Percentiles rank a stretch among this genome's conserved stretches.
These are phyloP conservation scores for Candida coquimbonensis DNA, from an alignment of 805 yeast genomes.

Conservation along the genomic window DNA sequence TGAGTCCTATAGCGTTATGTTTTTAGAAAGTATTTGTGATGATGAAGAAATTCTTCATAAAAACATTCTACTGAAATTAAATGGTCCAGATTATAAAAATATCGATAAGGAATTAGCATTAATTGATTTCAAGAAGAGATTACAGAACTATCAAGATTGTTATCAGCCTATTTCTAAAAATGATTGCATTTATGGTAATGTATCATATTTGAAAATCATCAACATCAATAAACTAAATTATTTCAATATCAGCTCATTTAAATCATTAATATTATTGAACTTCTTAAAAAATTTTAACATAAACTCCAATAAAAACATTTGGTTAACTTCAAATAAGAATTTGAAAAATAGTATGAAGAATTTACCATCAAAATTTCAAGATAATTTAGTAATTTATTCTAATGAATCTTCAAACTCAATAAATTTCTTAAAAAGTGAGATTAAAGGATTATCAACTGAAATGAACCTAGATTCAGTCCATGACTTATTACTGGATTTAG, in stretches of 20 bases:
- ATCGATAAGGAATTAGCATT: conserved; percentile 19
- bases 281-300: conserved; percentile 17
- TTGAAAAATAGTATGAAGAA: not conserved
- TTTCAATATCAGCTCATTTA: conserved; percentile 39
- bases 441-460: not conserved
- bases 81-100: conserved; percentile 26
- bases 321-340: conserved; percentile 8
- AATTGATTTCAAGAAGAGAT: conserved; percentile 35
- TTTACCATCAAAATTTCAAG: conserved; percentile 2
- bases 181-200: conserved; percentile 38
- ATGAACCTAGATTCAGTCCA: conserved; percentile 15
- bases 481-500: conserved; percentile 18
- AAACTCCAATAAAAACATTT: conserved; percentile 15
- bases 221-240: conserved; percentile 52
- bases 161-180: conserved; percentile 38
- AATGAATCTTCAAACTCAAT: not conserved
- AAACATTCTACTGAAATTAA: conserved; percentile 26
- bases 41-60: conserved; percentile 22
- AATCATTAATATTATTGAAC: conserved; percentile 14
- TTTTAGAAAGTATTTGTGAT: conserved; percentile 31
- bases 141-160: conserved; percentile 45
- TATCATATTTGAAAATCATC: conserved; percentile 55
- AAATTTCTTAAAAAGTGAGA: not conserved
- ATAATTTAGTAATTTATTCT: conserved; percentile 3
- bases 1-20: conserved; percentile 31